phyloP scores from a whole-genome alignment of 371 early-diverging fungal genomes.

The Gilbertella persicaria region DNA sequence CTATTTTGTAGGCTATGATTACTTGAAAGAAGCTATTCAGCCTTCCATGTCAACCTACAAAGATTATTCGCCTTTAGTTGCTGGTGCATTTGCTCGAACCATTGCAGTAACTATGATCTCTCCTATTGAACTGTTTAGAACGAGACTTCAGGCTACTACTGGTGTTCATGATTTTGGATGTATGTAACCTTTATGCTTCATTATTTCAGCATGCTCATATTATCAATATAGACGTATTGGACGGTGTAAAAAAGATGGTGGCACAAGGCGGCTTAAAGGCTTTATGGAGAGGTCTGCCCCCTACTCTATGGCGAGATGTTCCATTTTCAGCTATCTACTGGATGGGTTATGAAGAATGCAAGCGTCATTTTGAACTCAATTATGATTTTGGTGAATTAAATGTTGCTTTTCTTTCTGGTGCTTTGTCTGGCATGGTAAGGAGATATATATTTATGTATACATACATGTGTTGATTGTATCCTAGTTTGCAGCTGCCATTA shows the following conservation, averaged over 20 bases:
- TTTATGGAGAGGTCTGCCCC: constrained; percentile 86
- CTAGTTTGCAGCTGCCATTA: constrained; percentile 83
- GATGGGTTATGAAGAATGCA: constrained; percentile 83
- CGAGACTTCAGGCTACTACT: constrained; percentile 78
- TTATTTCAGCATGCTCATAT: background rate
- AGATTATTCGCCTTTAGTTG: constrained; percentile 68
- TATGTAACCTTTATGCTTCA: constrained; percentile 9
- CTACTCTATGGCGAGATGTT: constrained; percentile 94
- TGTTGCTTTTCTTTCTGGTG: constrained; percentile 71
- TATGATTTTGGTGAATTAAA: constrained; percentile 38
- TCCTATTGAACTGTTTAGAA: constrained; percentile 89
- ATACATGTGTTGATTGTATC: background rate
- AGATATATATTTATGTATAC: constrained; percentile 1
- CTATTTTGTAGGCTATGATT: constrained; percentile 94
- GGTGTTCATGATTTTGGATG: constrained; percentile 50
- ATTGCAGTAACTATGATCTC: constrained; percentile 81
- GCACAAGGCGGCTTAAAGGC: constrained; percentile 57
- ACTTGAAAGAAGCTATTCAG: constrained; percentile 58
- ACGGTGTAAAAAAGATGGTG: constrained; percentile 67
- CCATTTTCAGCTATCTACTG: constrained; percentile 92
- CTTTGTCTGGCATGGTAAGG: constrained; percentile 71
- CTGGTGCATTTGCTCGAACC: constrained; percentile 82
- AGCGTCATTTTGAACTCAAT: constrained; percentile 17
- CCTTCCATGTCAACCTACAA: constrained; percentile 5
- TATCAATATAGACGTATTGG: constrained; percentile 45